Evolutionary conservation across 306 rosid genomes (phyloP).

Genomic region (Quercus suber): DNA sequence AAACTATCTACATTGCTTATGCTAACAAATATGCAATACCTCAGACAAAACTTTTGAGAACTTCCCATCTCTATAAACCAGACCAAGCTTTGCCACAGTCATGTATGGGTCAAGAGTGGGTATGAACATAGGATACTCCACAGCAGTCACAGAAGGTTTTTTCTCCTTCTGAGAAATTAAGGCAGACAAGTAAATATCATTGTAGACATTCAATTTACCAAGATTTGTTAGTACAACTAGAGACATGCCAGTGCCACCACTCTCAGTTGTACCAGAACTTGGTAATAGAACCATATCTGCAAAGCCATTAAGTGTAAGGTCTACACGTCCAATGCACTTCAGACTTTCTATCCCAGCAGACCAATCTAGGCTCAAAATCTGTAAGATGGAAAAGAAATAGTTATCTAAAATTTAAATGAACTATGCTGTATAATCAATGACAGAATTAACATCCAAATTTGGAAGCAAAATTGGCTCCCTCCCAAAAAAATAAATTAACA

Average conservation of each 20-base stretch:
- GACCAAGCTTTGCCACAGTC: conserved; percentile 59
- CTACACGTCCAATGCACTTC: conserved; percentile 55
- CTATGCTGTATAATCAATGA: not conserved
- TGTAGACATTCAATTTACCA: conserved; percentile 71
- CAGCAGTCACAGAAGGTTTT: conserved; percentile 31
- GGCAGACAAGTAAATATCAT: conserved; percentile 48
- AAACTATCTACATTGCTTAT: not conserved
- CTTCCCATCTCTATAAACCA: conserved; percentile 42
- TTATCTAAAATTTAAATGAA: conserved; percentile 6
- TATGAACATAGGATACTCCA: conserved; percentile 52
- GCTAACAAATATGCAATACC: conserved; percentile 44
- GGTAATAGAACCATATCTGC: conserved; percentile 68
- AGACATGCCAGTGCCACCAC: conserved; percentile 39
- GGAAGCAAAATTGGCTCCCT: not conserved
- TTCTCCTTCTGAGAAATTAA: conserved; percentile 48
- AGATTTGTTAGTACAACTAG: conserved; percentile 70
- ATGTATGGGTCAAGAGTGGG: conserved; percentile 69
- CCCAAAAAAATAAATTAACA: too few species aligned
- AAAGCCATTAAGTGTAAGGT: conserved; percentile 73
- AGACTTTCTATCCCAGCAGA: conserved; percentile 72
- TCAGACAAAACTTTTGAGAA: conserved; percentile 45
- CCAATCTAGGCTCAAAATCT: conserved; percentile 79
- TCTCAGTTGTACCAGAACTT: conserved; percentile 36
- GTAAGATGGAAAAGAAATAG: conserved; percentile 30
- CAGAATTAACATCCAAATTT: not conserved